phyloP scores from a whole-genome alignment of 768 basidiomycete species.

The Cystobasidium onofrii region DNA sequence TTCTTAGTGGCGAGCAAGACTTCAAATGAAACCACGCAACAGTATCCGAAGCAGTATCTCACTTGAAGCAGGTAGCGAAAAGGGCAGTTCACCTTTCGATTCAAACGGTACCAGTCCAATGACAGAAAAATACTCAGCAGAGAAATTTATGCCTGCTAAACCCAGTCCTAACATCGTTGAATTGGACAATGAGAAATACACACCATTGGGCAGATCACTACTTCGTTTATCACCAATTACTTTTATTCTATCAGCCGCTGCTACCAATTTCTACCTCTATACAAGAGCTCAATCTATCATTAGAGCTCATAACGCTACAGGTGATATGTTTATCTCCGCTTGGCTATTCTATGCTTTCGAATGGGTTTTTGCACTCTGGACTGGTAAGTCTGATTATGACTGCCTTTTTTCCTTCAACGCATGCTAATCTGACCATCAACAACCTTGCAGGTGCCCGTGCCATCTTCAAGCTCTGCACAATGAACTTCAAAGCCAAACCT shows the following conservation, averaged over 20 bases:
- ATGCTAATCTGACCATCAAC: too few relatives aligned
- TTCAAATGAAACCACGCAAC: conserved; percentile 1
- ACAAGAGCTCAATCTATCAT: conserved; percentile 7
- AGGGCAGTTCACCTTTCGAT: background rate
- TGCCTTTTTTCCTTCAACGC: too few relatives aligned
- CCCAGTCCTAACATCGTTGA: conserved; percentile 1
- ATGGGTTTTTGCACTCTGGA: conserved; percentile 20
- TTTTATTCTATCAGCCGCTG: conserved; percentile 1
- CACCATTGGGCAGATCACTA: background rate
- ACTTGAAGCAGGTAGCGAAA: conserved; percentile 8
- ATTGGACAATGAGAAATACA: background rate
- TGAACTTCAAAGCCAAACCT: conserved; percentile 26
- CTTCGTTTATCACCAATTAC: conserved; percentile 17
- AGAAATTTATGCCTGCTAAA: background rate
- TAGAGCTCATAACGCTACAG: conserved; percentile 1
- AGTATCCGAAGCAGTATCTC: background rate
- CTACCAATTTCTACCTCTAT: conserved; percentile 20
- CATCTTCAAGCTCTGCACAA: background rate
- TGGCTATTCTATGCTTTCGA: conserved; percentile 31
- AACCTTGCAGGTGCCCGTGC: background rate
- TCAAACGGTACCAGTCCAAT: conserved; percentile 5
- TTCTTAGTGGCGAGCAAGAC: conserved; percentile 7
- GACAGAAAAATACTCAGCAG: conserved; percentile 3
- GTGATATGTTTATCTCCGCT: conserved; percentile 12
- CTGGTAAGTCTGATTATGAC: conserved; percentile 26